phyloP scores from a whole-genome alignment of 352 stramenopile genomes.

The Peronospora tabacina region DNA sequence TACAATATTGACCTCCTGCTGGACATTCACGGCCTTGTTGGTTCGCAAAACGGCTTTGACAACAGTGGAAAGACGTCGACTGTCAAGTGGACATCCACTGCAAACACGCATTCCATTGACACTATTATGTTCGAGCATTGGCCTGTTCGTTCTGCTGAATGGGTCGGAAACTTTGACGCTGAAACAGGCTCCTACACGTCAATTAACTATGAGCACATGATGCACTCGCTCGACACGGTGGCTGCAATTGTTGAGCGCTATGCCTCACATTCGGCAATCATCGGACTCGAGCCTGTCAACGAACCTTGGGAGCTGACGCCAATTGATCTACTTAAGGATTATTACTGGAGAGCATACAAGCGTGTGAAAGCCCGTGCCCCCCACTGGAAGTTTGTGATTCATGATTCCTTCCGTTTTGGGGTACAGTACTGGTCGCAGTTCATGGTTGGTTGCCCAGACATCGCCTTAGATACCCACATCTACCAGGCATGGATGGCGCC shows the following conservation, averaged over 20 bases:
- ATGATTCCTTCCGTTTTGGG: constrained; percentile 89
- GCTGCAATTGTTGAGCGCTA: constrained; percentile 86
- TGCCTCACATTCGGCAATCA: constrained; percentile 67
- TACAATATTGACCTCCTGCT: constrained; percentile 86
- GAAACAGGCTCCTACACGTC: constrained; percentile 66
- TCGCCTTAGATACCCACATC: constrained; percentile 92
- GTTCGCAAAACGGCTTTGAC: constrained; percentile 93
- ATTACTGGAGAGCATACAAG: constrained; percentile 94
- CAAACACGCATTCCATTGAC: constrained; percentile 9
- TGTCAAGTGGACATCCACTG: constrained; percentile 17
- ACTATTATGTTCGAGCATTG: constrained; percentile 15
- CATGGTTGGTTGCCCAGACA: constrained; percentile 81
- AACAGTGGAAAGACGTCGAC: constrained; percentile 83
- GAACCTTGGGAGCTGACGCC: constrained; percentile 92
- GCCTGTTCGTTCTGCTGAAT: constrained; percentile 72
- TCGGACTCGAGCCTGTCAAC: constrained; percentile 91
- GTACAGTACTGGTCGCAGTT: constrained; percentile 40
- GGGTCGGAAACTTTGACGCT: constrained; percentile 86
- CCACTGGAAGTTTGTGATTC: constrained; percentile 93
- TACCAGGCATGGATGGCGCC: constrained; percentile 86
- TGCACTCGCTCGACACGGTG: constrained; percentile 84
- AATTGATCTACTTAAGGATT: constrained; percentile 87
- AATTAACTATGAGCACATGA: constrained; percentile 89
- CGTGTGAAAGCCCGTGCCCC: constrained; percentile 86
- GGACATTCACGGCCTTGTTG: constrained; percentile 88